Conservation (phyloP, 352 stramenopile species). For the Thalassiosira exigua region DNA sequence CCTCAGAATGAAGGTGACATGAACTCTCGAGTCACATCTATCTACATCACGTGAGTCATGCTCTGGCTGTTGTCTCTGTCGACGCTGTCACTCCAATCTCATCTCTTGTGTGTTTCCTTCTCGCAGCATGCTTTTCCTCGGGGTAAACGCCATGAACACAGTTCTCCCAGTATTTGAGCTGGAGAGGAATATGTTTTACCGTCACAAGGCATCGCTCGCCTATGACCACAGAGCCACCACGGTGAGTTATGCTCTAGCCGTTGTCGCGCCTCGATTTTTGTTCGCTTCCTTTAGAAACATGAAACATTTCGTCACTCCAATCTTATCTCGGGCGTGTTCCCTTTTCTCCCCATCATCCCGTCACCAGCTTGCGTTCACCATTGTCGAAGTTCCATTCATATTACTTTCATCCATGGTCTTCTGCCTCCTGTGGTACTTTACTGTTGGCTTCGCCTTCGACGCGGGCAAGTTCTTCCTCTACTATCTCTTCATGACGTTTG, state of each 20-base stretch:
- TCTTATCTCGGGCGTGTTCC: slow-evolving; percentile 24
- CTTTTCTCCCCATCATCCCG: slow-evolving; percentile 70
- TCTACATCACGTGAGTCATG: neutral
- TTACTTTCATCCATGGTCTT: slow-evolving; percentile 80
- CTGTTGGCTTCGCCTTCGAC: neutral
- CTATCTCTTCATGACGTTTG: neutral
- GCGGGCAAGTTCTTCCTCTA: too few species aligned
- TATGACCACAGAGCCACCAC: slow-evolving; percentile 89
- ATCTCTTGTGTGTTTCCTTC: slow-evolving; percentile 53
- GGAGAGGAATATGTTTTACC: slow-evolving; percentile 89
- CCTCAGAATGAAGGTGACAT: slow-evolving; percentile 65
- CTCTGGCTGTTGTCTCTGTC: neutral
- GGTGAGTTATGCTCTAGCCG: slow-evolving; percentile 84
- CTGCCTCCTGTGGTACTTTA: slow-evolving; percentile 59
- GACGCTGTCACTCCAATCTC: neutral
- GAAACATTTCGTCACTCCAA: slow-evolving; percentile 33
- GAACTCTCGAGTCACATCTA: slow-evolving; percentile 72
- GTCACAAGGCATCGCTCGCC: slow-evolving; percentile 89
- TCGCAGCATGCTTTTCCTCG: slow-evolving; percentile 39
- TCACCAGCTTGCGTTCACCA: slow-evolving; percentile 32
- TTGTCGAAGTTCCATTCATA: slow-evolving; percentile 42
- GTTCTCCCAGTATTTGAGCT: slow-evolving; percentile 5
- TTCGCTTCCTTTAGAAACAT: neutral
- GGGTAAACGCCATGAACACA: slow-evolving; percentile 38
- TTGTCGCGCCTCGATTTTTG: slow-evolving; percentile 71